Base-by-base conservation (phyloP, 2,329 filamentous ascomycete genomes). In the Pochonia chlamydosporia region DNA sequence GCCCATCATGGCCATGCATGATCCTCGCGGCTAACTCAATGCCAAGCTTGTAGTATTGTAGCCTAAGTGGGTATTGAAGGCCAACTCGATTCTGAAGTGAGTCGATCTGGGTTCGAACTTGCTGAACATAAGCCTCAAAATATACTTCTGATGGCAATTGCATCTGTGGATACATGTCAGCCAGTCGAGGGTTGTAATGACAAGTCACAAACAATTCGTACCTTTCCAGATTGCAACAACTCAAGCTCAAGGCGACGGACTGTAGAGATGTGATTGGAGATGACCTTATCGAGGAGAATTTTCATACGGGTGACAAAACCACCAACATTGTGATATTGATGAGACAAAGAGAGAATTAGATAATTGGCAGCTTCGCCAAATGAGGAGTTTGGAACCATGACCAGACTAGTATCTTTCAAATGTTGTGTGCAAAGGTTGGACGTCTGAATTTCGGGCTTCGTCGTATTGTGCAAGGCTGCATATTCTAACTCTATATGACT, bases 221-320 rank as follows among this genome's bases (percentile, higher is more conserved):
- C 75, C 67, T 72, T 77, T 53, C 75, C 76, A 11, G 66, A 68
- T 46, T 73, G 66, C 43, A 79, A 65, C 4, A 79, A 55, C 48
- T 78, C 73, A 16, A 81, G 58, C 57, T 81, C 77, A 1, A 77
- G 59, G 40, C 68, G 69, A 13, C 77, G 69, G 16, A 71, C 62
- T 14, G 69, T 74, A 13, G 53, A 57, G 18, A 73, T 62, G 36
- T 56, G 58, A 8, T 67, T 67, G n/a, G 55, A 58, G 25, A 56
- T 57, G 43, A 73, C 58, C 13, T 61, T 64, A 33, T 63, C 59
- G 21, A 62, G 52, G 5, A 78, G 58, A 3, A 56, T 55, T 26
- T 59, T 50, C 24, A 78, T 56, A 26, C 60, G 60, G 4, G 54
- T 49, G 5, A 56, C 45, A 23, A 76, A 61, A 2, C 50, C 54